These are phyloP conservation scores for Moesziomyces antarcticus DNA, from an alignment of 1,284 basidiomycete genomes.

Conservation along the genomic window DNA sequence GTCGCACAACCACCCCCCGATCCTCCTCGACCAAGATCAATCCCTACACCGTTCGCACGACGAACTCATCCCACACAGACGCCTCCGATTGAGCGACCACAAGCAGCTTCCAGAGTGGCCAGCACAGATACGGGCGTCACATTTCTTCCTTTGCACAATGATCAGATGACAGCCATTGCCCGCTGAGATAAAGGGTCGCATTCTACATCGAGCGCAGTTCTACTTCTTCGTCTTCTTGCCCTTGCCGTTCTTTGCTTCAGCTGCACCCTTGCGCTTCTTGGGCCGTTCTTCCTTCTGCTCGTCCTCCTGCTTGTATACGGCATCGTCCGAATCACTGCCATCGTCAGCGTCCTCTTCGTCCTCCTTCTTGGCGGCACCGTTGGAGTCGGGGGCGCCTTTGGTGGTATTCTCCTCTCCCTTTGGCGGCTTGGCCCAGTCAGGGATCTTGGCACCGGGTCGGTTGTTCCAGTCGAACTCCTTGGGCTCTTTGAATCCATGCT, in stretches of 20 bases:
- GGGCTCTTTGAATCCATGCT: constrained; percentile 45
- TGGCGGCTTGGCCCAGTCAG: constrained; percentile 54
- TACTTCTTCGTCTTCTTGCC: constrained; percentile 35
- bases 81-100: constrained; percentile 52
- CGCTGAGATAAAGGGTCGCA: too few relatives aligned
- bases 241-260: constrained; percentile 9
- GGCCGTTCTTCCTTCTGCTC: constrained; percentile 34
- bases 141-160: constrained; percentile 2
- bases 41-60: not conserved
- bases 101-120: constrained; percentile 38
- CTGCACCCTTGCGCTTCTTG: constrained; percentile 23
- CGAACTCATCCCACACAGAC: constrained; percentile 14
- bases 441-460: constrained; percentile 41
- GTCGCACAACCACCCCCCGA: not conserved
- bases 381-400: constrained; percentile 12
- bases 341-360: constrained; percentile 20
- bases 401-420: constrained; percentile 29
- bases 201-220: not conserved
- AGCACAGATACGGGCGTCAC: constrained; percentile 57
- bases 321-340: constrained; percentile 32
- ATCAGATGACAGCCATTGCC: not conserved
- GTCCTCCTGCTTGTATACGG: constrained; percentile 27
- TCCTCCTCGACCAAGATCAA: constrained; percentile 20
- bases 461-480: constrained; percentile 38
- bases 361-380: constrained; percentile 10